Base-by-base conservation (phyloP, 2,329 filamentous ascomycete genomes). In the Apiospora marii region DNA sequence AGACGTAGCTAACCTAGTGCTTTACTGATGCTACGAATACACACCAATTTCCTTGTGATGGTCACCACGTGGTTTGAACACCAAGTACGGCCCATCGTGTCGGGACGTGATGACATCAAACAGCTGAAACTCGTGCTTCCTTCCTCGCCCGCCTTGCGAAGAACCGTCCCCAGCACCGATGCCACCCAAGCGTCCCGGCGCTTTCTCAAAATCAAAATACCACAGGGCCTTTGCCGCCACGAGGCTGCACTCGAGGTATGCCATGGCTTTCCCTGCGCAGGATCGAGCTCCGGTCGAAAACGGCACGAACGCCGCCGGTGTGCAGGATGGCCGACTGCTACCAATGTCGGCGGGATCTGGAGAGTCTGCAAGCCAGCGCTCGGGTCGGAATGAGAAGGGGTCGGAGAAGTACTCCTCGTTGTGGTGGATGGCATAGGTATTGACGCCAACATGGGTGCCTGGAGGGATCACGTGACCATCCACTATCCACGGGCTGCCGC, bases 371-470 rank as follows among this genome's bases (percentile, higher is more conserved):
- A 74, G 58, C 73, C 73, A 74, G 14, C 72, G 67, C n/a, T 73
- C 73, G 7, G 73, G 74, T 37, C 37, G 46, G 64, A 72, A 75
- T 4, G 43, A 3, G 51, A 73, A 73, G 2, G 74, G 71, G 6
- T 74, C 72, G 3, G 51, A 7, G 49, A 72, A 74, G 61, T 74
- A 69, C 6, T 68, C 68, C 6, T 72, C 51, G 48, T 72, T 51
- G 64, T 75, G 74, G 30, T 67, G 44, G 0, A 75, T 67, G 7
- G 69, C 48, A 30, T 68, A 74, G 16, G 72, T 53, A 14, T 49
- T 30, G 13, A 73, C 72, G 3, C 72, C 74, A 10, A 73, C 74
- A 12, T 68, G 68, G 46, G 49, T 70, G 16, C 74, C 74, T 4
- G 34, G 51, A 6, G 74, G 75, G 19, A 74, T 67, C 37, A 69